Evolutionary conservation across 192 early-diverging fungal genomes (phyloP).

Genomic region (Globomyces pollinis-pini): DNA sequence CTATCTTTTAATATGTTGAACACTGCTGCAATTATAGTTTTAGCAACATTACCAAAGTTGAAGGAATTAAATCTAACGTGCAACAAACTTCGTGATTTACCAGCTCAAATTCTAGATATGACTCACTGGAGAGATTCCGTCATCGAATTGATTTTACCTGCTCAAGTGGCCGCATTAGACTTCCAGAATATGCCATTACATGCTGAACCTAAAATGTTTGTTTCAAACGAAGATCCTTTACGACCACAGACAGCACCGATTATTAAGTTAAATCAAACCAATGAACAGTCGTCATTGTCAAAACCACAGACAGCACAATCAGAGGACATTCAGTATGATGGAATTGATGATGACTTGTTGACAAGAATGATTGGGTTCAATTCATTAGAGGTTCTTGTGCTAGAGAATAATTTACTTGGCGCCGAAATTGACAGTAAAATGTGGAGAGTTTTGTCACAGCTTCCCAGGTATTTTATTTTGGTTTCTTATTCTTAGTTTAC

Average conservation of each 20-base stretch:
- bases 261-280: too few species aligned
- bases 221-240: too few species aligned
- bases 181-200: too few species aligned
- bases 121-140: constrained; percentile 34
- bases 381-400: constrained; percentile 25
- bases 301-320: constrained; percentile 10
- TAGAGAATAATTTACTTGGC: constrained; percentile 35
- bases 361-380: constrained; percentile 23
- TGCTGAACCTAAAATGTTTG: too few species aligned
- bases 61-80: constrained; percentile 32
- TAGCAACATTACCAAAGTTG: constrained; percentile 36
- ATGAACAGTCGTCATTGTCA: too few species aligned
- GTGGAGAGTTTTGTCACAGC: constrained; percentile 25
- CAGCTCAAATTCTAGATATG: constrained; percentile 21
- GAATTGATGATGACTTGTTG: neutral
- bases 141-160: constrained; percentile 34
- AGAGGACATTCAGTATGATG: neutral
- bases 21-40: constrained; percentile 33
- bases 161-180: constrained; percentile 31
- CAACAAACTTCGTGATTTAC: constrained; percentile 33
- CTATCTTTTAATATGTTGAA: constrained; percentile 42
- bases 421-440: neutral
- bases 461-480: constrained; percentile 39
- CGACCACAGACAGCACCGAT: too few species aligned
- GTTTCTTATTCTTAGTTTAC: constrained; percentile 20